Evolutionary conservation across 2,329 filamentous ascomycete genomes (phyloP).

Genomic region (Ophiostoma ulmi): DNA sequence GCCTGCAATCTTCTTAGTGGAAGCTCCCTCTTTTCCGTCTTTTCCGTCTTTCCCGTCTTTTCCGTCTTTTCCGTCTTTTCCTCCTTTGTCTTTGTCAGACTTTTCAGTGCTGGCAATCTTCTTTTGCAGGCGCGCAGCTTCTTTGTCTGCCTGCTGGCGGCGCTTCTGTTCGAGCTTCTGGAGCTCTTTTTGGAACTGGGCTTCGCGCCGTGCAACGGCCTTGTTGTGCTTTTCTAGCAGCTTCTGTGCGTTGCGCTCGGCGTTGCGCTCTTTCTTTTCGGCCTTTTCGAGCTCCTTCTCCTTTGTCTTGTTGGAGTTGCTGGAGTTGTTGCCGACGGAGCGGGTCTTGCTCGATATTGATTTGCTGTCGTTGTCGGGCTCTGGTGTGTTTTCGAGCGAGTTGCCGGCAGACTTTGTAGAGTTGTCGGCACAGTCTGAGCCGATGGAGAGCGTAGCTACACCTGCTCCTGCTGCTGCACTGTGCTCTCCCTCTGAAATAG

Average conservation of each 20-base stretch:
- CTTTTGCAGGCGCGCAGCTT: slow-evolving; percentile 41
- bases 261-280: neutral
- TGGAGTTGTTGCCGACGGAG: neutral
- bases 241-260: slow-evolving; percentile 44
- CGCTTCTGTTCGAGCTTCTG: slow-evolving; percentile 60
- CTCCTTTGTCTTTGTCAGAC: neutral
- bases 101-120: neutral
- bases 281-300: neutral
- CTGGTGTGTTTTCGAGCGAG: slow-evolving; percentile 15
- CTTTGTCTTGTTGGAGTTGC: neutral
- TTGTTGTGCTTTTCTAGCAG: slow-evolving; percentile 58
- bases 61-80: neutral
- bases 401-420: slow-evolving; percentile 29
- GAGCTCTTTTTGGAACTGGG: slow-evolving; percentile 60
- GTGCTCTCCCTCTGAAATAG: neutral
- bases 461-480: neutral
- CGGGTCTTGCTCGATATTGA: slow-evolving; percentile 38
- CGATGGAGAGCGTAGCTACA: neutral
- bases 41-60: neutral
- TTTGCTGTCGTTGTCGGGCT: slow-evolving; percentile 27
- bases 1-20: neutral
- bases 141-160: slow-evolving; percentile 57
- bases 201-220: slow-evolving; percentile 61
- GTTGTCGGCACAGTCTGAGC: slow-evolving; percentile 28
- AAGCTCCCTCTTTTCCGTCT: neutral